These are phyloP conservation scores for Tetrahymena borealis DNA, from an alignment of 73 alveolate species.

Conservation along the genomic window DNA sequence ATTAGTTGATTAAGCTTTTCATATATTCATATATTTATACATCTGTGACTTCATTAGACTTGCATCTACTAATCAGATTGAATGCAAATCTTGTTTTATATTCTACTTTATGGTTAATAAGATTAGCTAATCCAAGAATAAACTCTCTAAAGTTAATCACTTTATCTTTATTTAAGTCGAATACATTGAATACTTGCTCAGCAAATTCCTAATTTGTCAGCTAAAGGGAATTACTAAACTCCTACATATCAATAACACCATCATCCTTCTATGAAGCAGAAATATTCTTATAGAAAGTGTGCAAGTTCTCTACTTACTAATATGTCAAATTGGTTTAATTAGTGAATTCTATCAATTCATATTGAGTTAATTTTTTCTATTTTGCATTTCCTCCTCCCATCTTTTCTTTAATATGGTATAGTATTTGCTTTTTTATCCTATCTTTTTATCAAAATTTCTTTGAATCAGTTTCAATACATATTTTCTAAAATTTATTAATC, in stretches of 20 bases:
- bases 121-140: constrained; percentile 51
- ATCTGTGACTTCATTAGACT: constrained; percentile 22
- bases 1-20: constrained; percentile 11
- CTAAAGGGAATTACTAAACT: constrained; percentile 45
- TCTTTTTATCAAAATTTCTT: background rate
- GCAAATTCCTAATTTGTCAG: constrained; percentile 18
- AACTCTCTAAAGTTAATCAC: constrained; percentile 59
- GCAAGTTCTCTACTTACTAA: constrained; percentile 46
- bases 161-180: constrained; percentile 50
- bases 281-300: constrained; percentile 35
- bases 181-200: constrained; percentile 32
- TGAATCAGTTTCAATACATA: background rate
- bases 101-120: constrained; percentile 46
- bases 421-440: background rate
- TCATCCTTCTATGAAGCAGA: constrained; percentile 43
- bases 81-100: constrained; percentile 45
- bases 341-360: constrained; percentile 46
- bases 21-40: constrained; percentile 12
- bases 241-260: constrained; percentile 54
- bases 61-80: constrained; percentile 38
- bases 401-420: too few species aligned
- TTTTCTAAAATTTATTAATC: too few species aligned
- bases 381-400: constrained; percentile 49
- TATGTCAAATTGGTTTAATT: constrained; percentile 48
- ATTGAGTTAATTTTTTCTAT: constrained; percentile 21